Base-by-base conservation (phyloP, 2,329 filamentous ascomycete species). In the Amesomyces nigricolor region DNA sequence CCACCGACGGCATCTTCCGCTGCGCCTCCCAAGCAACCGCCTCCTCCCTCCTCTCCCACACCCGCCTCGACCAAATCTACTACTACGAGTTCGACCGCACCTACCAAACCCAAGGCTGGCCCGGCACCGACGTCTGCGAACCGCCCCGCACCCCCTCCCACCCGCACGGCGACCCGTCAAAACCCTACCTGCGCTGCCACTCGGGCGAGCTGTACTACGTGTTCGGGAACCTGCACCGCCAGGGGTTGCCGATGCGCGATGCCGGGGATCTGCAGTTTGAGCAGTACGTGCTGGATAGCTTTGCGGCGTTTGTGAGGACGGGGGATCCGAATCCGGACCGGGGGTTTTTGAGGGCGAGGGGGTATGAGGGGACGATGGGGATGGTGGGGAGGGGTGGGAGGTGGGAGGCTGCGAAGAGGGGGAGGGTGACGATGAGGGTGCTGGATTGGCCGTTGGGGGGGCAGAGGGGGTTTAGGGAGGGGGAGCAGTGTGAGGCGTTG, bases 21-120 rank as follows among this genome's bases (percentile, higher is more conserved):
- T 85, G 82, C 65, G 69, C 80, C 49, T 79, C 82, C 64, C 75
- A 83, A 65, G 80, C 80, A 5, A 84, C 81, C 2, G 77, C 77
- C 6, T 78, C 77, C 62, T 72, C 78, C 0, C 79, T 75, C 2
- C 68, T 76, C 0, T 56, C 64, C 14, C 74, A 72, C 14, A 67
- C 69, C 3, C 73, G 75, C 0, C 78, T 83, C 62, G 65, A 72
- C 29, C 67, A 71, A 19, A 70, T 80, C 0, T 84, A 79, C 65
- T 83, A 77, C 64, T 85, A 85, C 67, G 78, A 83, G 64, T 79
- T 84, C 61, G 78, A 82, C 57, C 75, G 81, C 44, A 78, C 77
- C 0, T 80, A 79, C 61, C 73, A 74, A 54, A 76, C 74, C 1
- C 75, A 75, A 47, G 77, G 77, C 37, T 82, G 79, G 32, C 81